phyloP scores from a whole-genome alignment of 805 yeast species.

The Suhomyces sp. region DNA sequence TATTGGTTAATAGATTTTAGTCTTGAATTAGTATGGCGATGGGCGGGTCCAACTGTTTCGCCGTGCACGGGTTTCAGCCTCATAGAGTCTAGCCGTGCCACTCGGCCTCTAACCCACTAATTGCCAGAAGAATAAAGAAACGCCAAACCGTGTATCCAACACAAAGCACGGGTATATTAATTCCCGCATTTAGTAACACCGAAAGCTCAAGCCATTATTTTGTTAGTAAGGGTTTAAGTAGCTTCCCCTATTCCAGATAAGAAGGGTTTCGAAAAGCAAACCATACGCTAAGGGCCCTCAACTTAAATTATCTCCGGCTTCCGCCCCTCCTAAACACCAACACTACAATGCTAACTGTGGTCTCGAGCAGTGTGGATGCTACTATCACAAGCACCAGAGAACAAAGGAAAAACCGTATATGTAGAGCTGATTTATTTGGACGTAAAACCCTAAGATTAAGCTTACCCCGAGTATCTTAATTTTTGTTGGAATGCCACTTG shows the following conservation, averaged over 20 bases:
- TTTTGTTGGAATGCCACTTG: background rate
- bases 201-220: background rate
- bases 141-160: background rate
- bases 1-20: background rate
- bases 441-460: background rate
- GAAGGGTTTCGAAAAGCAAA: background rate
- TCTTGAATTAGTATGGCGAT: background rate
- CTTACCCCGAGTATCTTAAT: background rate
- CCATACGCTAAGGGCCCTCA: background rate
- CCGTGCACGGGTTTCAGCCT: background rate
- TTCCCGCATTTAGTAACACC: background rate
- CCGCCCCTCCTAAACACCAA: background rate
- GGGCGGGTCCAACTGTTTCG: background rate
- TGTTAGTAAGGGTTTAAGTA: background rate
- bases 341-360: background rate
- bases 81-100: background rate
- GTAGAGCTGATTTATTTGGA: background rate
- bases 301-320: background rate
- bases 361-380: background rate
- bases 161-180: background rate
- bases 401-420: background rate
- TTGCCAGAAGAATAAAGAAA: background rate
- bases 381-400: background rate
- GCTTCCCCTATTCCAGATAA: slow-evolving; percentile 4
- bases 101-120: background rate